phyloP scores from a whole-genome alignment of 441 rosid genomes.

The Isatis lusitanica region DNA sequence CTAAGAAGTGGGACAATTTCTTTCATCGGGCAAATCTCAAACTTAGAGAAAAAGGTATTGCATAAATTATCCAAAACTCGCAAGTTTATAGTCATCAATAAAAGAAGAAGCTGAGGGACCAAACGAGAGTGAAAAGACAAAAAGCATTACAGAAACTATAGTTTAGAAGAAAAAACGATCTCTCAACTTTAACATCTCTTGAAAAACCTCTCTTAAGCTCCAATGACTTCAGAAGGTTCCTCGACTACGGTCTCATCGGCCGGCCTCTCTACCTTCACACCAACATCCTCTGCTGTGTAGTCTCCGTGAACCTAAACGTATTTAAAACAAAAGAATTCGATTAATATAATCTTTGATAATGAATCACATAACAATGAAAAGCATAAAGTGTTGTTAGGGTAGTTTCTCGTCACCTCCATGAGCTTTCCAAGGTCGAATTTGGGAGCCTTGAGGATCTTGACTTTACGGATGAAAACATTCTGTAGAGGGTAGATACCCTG shows the following conservation, averaged over 20 bases:
- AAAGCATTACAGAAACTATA: constrained; percentile 12
- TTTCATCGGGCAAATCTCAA: background rate
- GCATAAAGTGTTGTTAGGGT: background rate
- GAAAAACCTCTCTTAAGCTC: constrained; percentile 40
- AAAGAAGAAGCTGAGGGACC: background rate
- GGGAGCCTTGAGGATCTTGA: constrained; percentile 82
- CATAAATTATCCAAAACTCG: constrained; percentile 27
- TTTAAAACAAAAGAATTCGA: background rate
- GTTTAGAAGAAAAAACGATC: constrained; percentile 3
- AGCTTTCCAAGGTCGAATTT: constrained; percentile 88
- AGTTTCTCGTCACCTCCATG: constrained; percentile 55
- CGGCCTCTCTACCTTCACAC: constrained; percentile 75
- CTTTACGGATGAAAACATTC: constrained; percentile 73
- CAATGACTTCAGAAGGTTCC: constrained; percentile 53
- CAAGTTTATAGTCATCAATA: constrained; percentile 25
- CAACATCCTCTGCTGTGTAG: constrained; percentile 67
- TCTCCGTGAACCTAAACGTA: constrained; percentile 73
- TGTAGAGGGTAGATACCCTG: constrained; percentile 66
- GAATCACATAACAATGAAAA: background rate
- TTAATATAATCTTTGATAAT: background rate
- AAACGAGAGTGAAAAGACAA: constrained; percentile 2
- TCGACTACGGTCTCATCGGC: constrained; percentile 63
- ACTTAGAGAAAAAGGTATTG: background rate
- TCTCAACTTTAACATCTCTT: background rate
- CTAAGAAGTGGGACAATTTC: too few species aligned